Evolutionary conservation across 441 rosid species (phyloP), one percentile per base, ranked within the genome.

Genomic region (Manihot esculenta): DNA sequence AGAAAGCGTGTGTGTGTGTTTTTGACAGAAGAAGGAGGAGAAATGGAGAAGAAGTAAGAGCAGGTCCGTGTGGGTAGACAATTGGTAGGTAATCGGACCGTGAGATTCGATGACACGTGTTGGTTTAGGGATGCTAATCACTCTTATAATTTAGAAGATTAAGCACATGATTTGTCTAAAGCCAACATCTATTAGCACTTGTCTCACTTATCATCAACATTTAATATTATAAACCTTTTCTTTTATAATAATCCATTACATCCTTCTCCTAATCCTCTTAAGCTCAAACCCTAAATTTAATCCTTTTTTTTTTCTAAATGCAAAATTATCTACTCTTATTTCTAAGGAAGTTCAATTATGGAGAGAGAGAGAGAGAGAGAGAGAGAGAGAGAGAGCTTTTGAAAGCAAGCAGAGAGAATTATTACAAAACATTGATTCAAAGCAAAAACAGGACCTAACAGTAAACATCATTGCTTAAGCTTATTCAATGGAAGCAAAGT

Each of bases 101-200:
- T 71, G 24, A 24, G 69, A 71, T 71, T 14, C 14, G 49, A 38
- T 12, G 67, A 50, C 66, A 71, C 74, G 74, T 71, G 74, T 71
- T 21, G 5, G 2, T 35, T 71, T 50, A 62, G 51, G 24, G 44
- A 21, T 38, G 14, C 42, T 71, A 38, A 62, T 62, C 27, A 33
- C 14, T 53, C 26, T 50, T 33, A 7, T 62, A 60, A 70, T 14
- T n/a, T 35, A n/a, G 17, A 23, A 7, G 27, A 45, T 57, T 69
- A 57, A 20, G 41, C 12, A 33, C 10, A n/a, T 3, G 7, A 35
- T 41, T 67, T 56, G 72, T 24, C 38, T 38, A 14, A 8, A 12
- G 35, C 33, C 4, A 64, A n/a, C 26, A 44, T 26, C 9, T 26
- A 14, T 9, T 64, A 10, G 54, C 50, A 10, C 17, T 67, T 54